Conservation (phyloP, 2,329 filamentous ascomycete species). For the Calonectria pseudoturangicola region DNA sequence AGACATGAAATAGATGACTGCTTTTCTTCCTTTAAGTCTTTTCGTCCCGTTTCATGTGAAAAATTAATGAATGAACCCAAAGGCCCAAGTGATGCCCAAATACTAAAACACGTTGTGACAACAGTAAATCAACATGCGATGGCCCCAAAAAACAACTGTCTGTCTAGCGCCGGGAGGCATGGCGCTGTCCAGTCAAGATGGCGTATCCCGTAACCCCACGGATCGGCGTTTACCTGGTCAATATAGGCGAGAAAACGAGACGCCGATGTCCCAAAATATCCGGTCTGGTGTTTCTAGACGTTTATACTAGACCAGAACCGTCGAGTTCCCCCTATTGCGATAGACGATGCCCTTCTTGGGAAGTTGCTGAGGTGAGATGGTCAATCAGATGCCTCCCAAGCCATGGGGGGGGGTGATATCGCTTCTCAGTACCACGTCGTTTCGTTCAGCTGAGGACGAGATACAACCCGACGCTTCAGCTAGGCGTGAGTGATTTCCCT, state of each 20-base stretch:
- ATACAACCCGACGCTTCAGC: slow-evolving; percentile 3
- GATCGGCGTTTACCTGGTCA: background rate
- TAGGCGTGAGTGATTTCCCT: slow-evolving; percentile 21
- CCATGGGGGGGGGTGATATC: background rate
- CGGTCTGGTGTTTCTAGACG: background rate
- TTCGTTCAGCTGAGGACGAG: slow-evolving; percentile 16
- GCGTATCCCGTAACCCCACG: background rate
- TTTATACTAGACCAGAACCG: background rate
- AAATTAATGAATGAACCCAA: background rate
- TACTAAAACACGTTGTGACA: background rate
- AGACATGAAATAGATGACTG: slow-evolving; percentile 36
- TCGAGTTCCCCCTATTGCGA: background rate
- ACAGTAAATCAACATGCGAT: background rate
- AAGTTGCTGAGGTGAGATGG: slow-evolving; percentile 39
- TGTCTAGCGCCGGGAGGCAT: background rate
- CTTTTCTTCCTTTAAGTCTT: slow-evolving; percentile 12
- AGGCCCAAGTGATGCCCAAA: background rate
- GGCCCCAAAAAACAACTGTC: background rate
- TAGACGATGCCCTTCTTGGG: background rate
- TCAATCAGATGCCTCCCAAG: slow-evolving; percentile 24
- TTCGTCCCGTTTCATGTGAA: background rate
- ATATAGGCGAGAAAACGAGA: background rate
- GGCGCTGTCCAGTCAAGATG: background rate
- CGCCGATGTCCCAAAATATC: background rate
- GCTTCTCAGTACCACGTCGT: slow-evolving; percentile 11